Percentiles rank a stretch among this genome's conserved stretches.
These are phyloP conservation scores for Candida krabiensis DNA, from an alignment of 805 yeast genomes.

Conservation along the genomic window DNA sequence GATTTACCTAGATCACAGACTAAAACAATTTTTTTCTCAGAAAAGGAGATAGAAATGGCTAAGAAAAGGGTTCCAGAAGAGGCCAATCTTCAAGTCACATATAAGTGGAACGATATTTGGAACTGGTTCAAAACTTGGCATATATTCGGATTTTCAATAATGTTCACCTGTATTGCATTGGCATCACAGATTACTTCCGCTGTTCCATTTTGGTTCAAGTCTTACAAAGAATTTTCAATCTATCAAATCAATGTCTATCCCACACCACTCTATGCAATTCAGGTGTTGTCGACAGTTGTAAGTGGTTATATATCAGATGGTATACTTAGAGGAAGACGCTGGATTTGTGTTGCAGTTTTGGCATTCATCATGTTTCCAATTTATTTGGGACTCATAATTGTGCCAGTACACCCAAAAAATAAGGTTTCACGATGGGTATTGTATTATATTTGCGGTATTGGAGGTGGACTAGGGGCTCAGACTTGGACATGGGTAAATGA, in stretches of 20 bases:
- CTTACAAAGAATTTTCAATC: not conserved
- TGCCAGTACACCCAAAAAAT: slow-evolving; percentile 2
- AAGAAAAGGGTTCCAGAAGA: slow-evolving; percentile 36
- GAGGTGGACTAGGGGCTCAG: not conserved
- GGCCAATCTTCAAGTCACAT: not conserved
- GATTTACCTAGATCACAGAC: too few relatives aligned
- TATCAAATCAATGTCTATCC: slow-evolving; percentile 1
- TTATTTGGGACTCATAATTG: not conserved
- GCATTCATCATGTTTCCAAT: not conserved
- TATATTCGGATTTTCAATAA: not conserved
- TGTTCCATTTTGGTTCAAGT: slow-evolving; percentile 1
- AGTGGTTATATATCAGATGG: slow-evolving; percentile 1
- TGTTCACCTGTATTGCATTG: not conserved
- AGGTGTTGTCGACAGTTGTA: not conserved
- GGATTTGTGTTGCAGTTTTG: not conserved
- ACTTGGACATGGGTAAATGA: slow-evolving; percentile 2
- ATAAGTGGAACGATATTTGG: not conserved
- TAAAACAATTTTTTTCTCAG: slow-evolving; percentile 36
- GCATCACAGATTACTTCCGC: slow-evolving; percentile 1
- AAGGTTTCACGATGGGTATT: not conserved
- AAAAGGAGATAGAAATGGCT: slow-evolving; percentile 44
- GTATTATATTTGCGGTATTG: not conserved
- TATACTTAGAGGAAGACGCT: not conserved
- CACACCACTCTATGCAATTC: slow-evolving; percentile 1
- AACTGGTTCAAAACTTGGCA: slow-evolving; percentile 1